These are phyloP conservation scores for Naganishia cerealis DNA, from an alignment of 1,284 basidiomycete species.

Conservation along the genomic window DNA sequence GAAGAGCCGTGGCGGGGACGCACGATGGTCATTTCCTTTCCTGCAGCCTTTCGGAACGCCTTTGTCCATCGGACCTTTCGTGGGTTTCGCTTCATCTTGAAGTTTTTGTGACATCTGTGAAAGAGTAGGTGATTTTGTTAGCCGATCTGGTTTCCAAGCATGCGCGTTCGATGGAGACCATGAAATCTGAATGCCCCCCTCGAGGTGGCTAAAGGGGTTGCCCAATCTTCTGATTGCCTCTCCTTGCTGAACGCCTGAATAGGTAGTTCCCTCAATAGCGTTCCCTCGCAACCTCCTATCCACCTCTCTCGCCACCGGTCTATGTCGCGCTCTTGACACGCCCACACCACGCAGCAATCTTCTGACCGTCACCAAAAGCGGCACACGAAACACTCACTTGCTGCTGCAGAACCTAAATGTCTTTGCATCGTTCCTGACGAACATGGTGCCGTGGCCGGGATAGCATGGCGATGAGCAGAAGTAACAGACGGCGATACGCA, in stretches of 20 bases:
- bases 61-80: constrained; percentile 99
- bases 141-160: background rate
- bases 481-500: constrained; percentile 83
- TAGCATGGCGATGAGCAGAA: constrained; percentile 93
- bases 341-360: too few relatives aligned
- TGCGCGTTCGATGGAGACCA: too few relatives aligned
- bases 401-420: constrained; percentile 94
- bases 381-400: constrained; percentile 64
- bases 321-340: background rate
- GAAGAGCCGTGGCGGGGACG: constrained; percentile 46
- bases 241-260: too few relatives aligned
- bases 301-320: background rate
- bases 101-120: constrained; percentile 91
- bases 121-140: background rate
- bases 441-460: constrained; percentile 88
- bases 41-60: constrained; percentile 96
- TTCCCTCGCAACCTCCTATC: background rate
- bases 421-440: constrained; percentile 95
- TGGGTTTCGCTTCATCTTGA: constrained; percentile 99
- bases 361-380: background rate
- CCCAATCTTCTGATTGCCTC: too few relatives aligned
- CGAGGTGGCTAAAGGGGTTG: too few relatives aligned
- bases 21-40: constrained; percentile 99
- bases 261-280: too few relatives aligned
- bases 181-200: too few relatives aligned